phyloP scores from a whole-genome alignment of 2,329 filamentous ascomycete genomes.

The Diplodia scrobiculata region DNA sequence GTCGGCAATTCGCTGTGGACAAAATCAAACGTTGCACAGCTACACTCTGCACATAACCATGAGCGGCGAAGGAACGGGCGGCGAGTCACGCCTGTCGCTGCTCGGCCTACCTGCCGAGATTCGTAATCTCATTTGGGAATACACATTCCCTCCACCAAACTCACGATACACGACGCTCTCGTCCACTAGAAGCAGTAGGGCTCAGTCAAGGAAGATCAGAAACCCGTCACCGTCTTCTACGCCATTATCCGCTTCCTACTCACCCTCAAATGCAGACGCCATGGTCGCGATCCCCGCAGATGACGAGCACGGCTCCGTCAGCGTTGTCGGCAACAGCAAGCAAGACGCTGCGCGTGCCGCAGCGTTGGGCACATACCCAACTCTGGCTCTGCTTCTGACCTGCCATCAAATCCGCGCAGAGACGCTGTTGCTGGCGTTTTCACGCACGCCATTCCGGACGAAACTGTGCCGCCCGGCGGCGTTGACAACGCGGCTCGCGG shows the following conservation, averaged over 20 bases:
- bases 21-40: not conserved
- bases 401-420: slow-evolving; percentile 30
- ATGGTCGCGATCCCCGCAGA: slow-evolving; percentile 5
- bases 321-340: not conserved
- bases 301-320: slow-evolving; percentile 7
- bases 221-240: slow-evolving; percentile 1
- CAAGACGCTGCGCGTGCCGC: not conserved
- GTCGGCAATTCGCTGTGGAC: not conserved
- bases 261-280: not conserved
- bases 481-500: slow-evolving; percentile 23
- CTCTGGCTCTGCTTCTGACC: slow-evolving; percentile 28
- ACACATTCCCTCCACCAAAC: slow-evolving; percentile 26
- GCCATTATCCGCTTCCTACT: not conserved
- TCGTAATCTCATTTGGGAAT: slow-evolving; percentile 30
- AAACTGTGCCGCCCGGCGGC: slow-evolving; percentile 23
- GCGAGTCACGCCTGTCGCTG: slow-evolving; percentile 17
- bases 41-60: not conserved
- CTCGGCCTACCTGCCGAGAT: slow-evolving; percentile 30
- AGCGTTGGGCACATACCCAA: slow-evolving; percentile 1
- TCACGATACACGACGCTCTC: slow-evolving; percentile 11
- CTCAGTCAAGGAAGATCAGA: not conserved
- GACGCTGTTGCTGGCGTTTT: slow-evolving; percentile 26
- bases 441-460: slow-evolving; percentile 28
- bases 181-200: not conserved
- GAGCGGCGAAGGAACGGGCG: not conserved